These are phyloP conservation scores for Niebla homalea DNA, from an alignment of 495 filamentous ascomycete genomes.

Conservation along the genomic window DNA sequence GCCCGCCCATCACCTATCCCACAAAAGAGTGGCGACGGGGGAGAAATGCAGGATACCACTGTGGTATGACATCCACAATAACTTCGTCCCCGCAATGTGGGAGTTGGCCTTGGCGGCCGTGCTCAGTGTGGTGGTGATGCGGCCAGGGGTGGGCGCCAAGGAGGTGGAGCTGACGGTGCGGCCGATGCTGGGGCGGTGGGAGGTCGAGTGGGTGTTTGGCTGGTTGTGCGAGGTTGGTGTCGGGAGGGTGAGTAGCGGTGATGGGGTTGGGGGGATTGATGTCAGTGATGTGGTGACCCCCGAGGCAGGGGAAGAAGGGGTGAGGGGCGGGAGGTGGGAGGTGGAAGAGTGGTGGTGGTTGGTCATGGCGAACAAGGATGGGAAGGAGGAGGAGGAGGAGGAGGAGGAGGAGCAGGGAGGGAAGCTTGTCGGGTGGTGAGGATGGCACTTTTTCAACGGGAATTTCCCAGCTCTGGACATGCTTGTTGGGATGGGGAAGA, in stretches of 20 bases:
- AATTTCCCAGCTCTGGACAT: too few relatives aligned
- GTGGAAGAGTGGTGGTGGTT: slow-evolving; percentile 60
- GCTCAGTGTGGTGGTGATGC: slow-evolving; percentile 41
- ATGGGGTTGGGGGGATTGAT: slow-evolving; percentile 61
- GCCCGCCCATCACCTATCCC: slow-evolving; percentile 6
- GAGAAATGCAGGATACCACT: slow-evolving; percentile 44
- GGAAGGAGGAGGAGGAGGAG: neutral
- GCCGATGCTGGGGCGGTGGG: slow-evolving; percentile 52
- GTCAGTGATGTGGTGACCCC: too few relatives aligned
- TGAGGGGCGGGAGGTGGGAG: slow-evolving; percentile 30
- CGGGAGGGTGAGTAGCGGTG: slow-evolving; percentile 27
- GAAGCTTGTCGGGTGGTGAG: too few relatives aligned
- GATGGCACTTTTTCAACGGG: too few relatives aligned
- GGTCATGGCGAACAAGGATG: slow-evolving; percentile 23
- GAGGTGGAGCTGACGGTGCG: slow-evolving; percentile 41
- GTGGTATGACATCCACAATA: slow-evolving; percentile 67
- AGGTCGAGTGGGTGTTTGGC: slow-evolving; percentile 48
- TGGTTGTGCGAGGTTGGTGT: slow-evolving; percentile 37
- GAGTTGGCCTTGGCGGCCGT: slow-evolving; percentile 45
- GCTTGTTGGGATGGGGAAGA: too few relatives aligned
- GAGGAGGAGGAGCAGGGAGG: neutral
- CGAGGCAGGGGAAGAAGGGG: slow-evolving; percentile 18
- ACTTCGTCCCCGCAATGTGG: slow-evolving; percentile 52
- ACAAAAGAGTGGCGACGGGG: slow-evolving; percentile 12
- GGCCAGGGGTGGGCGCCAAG: slow-evolving; percentile 42